Base-by-base conservation (phyloP, 305 asterid genomes). In the Fraxinus angustifolia region DNA sequence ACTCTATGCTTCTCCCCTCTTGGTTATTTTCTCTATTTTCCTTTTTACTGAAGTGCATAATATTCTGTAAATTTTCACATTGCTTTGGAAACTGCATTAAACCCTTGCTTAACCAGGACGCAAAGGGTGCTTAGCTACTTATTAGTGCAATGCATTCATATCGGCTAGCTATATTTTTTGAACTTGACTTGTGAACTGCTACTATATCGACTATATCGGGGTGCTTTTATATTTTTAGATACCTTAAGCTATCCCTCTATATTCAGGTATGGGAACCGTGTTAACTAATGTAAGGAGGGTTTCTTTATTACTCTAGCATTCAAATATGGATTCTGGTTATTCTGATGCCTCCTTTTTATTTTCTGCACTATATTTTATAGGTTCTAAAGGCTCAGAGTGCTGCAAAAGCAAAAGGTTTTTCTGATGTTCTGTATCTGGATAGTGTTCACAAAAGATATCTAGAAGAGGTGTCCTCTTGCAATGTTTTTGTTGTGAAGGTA, bases 391-490 rank as follows among this genome's bases (percentile, higher is more conserved):
- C 97, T 11, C 99, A 96, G 89, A 86, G 94, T 91, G 96, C 91
- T 82, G 98, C 99, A 75, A 96, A 92, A 90, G 95, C 94, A 50
- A 94, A 96, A 81, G 99, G 97, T 73, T 94, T 83, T 88, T 92
- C 99, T 34, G 99, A 96, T 85, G 99, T 96, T 78, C 82, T 96
- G 26, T 96, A 93, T 86, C 90, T 96, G 83, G 99, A 96, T 68
- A 88, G 98, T 75, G 85, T 84, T 80, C 89, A 92, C 87, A 94
- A 94, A 28, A 93, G 80, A 76, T 94, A 92, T 87, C 87, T 96
- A 86, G 99, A 96, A 88, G 99, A 94, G 89, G 98, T 93, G 79
- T 94, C 98, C 82, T 90, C 99, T 80, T 96, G 98, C 90, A 96
- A 96, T 74, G 97, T 96, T 73, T 96, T 96, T 85, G 87, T 96